These are phyloP conservation scores for Huntiella decipiens DNA, from an alignment of 2,329 filamentous ascomycete genomes.

Conservation along the genomic window DNA sequence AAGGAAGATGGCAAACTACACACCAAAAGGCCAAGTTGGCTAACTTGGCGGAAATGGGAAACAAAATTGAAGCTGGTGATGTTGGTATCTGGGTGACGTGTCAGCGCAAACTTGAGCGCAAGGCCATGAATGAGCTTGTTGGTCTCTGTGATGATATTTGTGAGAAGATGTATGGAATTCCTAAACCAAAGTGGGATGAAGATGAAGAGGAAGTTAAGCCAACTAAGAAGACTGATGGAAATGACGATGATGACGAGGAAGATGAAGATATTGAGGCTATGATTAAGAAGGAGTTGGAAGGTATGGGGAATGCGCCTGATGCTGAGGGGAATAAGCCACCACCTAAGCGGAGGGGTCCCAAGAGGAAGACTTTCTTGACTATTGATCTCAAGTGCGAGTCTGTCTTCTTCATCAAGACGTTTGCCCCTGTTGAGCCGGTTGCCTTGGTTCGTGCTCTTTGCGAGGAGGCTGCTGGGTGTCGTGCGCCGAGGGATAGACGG, in stretches of 20 bases:
- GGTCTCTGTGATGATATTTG: conserved; percentile 50
- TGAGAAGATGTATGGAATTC: conserved; percentile 38
- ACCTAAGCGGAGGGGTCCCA: conserved; percentile 13
- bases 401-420: conserved; percentile 41
- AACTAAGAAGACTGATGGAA: conserved; percentile 8
- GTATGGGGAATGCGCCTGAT: conserved; percentile 28
- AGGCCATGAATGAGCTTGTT: conserved; percentile 48
- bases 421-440: conserved; percentile 34
- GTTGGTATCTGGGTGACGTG: conserved; percentile 64
- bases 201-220: conserved; percentile 10
- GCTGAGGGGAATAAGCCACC: conserved; percentile 12
- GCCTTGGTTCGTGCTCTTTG: conserved; percentile 35
- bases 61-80: conserved; percentile 44
- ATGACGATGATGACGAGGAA: conserved; percentile 25
- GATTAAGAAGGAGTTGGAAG: conserved; percentile 52
- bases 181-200: conserved; percentile 18
- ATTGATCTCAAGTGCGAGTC: conserved; percentile 40
- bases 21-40: conserved; percentile 34
- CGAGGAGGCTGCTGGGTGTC: conserved; percentile 29
- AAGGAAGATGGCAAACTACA: conserved; percentile 42
- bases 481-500: conserved; percentile 25
- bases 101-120: conserved; percentile 49
- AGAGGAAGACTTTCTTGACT: conserved; percentile 29
- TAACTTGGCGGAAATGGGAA: conserved; percentile 23
- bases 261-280: conserved; percentile 51